Base-by-base conservation (phyloP, 768 basidiomycete genomes). In the Lactifluus hygrophoroides region DNA sequence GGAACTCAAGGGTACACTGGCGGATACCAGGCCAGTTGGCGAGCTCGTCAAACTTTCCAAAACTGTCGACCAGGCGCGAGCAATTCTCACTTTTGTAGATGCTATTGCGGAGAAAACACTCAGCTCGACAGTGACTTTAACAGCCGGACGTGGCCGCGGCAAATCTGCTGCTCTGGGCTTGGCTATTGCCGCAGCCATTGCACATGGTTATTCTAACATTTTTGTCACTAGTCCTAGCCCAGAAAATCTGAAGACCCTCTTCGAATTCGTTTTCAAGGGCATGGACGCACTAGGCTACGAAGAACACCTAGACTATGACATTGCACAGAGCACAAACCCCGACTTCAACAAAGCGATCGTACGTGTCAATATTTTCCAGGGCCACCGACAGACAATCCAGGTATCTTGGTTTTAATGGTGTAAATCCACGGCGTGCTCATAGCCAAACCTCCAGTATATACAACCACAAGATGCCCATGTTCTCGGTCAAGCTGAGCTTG, bases 391-490 rank as follows among this genome's bases (percentile, higher is more conserved):
- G 73, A 98, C 94, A 16, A 92, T 99, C 42, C 95, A 97, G 78
- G 94, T 93, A 61, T 2, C 76, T 70, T 23, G 23, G n/a, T 21
- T 25, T 35, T 51, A 3, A n/a, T 10, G 11, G 48, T n/a, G 14
- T 45, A 38, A 6, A 25, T 0, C 7, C n/a, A 25, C 7, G 44
- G 23, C 27, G 10, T 28, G 30, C 55, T 60, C 28, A 42, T 2
- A 5, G 11, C 47, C 13, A 23, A 4, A n/a, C n/a, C 27, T 25
- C 2, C 37, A 99, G 93, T 99, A 97, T 69, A 98, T 99, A 47
- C 90, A 94, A 80, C 96, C 96, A 0, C 85, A 96, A 77, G 96
- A 99, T 69, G 88, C 93, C 0, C 95, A 99, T 69, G 94, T 97
- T 19, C 83, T 99, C 11, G 94, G 95, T 8, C 96, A 98, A 69